Evolutionary conservation across 2,329 filamentous ascomycete genomes (phyloP).

Genomic region (Paecilomyces niveus): DNA sequence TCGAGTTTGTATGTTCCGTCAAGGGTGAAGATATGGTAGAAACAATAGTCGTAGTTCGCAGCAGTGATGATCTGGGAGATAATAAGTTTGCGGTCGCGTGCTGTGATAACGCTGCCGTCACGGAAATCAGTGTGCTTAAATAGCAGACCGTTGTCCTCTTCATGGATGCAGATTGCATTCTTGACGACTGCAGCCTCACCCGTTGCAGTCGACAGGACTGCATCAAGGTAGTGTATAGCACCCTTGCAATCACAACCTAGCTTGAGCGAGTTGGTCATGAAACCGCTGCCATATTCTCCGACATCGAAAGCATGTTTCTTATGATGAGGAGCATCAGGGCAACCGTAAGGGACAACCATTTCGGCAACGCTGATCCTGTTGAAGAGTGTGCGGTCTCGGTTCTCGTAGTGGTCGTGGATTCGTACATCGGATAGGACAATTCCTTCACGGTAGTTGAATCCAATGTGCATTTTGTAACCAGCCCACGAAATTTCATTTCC

Average conservation of each 20-base stretch:
- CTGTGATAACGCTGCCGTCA: constrained; percentile 79
- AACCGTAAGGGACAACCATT: constrained; percentile 78
- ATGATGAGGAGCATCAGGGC: constrained; percentile 43
- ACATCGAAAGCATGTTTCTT: constrained; percentile 43
- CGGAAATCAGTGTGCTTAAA: constrained; percentile 96
- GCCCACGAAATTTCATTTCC: constrained; percentile 77
- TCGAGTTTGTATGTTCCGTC: constrained; percentile 89
- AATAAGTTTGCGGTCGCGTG: constrained; percentile 75
- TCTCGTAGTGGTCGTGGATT: constrained; percentile 71
- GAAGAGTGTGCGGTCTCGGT: constrained; percentile 69
- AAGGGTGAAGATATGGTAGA: constrained; percentile 85
- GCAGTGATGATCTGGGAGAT: constrained; percentile 91
- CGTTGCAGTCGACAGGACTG: constrained; percentile 69
- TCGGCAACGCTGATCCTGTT: constrained; percentile 83
- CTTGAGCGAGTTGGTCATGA: constrained; percentile 42
- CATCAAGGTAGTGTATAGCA: constrained; percentile 85
- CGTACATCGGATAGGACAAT: constrained; percentile 86
- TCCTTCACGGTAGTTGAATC: constrained; percentile 91
- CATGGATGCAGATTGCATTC: constrained; percentile 92
- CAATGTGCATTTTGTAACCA: constrained; percentile 87
- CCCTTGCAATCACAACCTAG: constrained; percentile 64
- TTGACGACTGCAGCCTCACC: constrained; percentile 76
- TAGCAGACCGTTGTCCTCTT: constrained; percentile 83
- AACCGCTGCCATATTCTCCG: constrained; percentile 41
- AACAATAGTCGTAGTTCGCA: constrained; percentile 89